phyloP scores from a whole-genome alignment of 2,329 filamentous ascomycete genomes.

The Aspergillus calidoustus region DNA sequence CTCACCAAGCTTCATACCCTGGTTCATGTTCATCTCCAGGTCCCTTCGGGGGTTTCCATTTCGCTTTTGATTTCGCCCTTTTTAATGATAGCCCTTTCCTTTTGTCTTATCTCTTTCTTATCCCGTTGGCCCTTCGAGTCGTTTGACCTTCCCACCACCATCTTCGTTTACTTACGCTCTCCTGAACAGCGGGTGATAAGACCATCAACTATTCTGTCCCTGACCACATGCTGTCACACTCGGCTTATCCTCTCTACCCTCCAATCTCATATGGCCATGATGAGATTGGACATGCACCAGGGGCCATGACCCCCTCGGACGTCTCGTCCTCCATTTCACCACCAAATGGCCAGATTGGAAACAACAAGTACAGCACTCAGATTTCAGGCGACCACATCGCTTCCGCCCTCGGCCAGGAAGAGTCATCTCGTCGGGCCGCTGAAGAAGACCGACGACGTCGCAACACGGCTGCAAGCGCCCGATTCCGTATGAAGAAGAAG shows the following conservation, averaged over 20 bases:
- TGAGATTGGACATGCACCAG: constrained; percentile 41
- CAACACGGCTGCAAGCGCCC: constrained; percentile 85
- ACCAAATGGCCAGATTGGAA: constrained; percentile 45
- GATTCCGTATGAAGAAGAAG: constrained; percentile 96
- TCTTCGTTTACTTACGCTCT: constrained; percentile 31
- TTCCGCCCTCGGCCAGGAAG: constrained; percentile 65
- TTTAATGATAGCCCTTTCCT: constrained; percentile 18
- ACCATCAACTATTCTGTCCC: constrained; percentile 44
- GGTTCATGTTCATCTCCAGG: constrained; percentile 18
- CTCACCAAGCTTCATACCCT: constrained; percentile 26
- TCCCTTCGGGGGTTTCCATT: constrained; percentile 18
- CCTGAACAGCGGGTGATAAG: constrained; percentile 38
- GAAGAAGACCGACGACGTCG: constrained; percentile 90
- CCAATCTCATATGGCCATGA: constrained; percentile 43
- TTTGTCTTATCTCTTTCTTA: constrained; percentile 20
- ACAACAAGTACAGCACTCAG: constrained; percentile 46
- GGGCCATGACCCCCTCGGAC: constrained; percentile 46
- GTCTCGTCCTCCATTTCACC: constrained; percentile 49
- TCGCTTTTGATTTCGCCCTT: constrained; percentile 14
- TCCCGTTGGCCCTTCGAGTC: constrained; percentile 16
- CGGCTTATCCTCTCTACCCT: constrained; percentile 43
- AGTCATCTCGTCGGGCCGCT: constrained; percentile 72
- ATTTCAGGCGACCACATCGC: constrained; percentile 46
- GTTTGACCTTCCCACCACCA: constrained; percentile 5
- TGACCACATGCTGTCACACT: constrained; percentile 46